These are phyloP conservation scores for Cladosporium cucumerinum DNA, from an alignment of 2,329 filamentous ascomycete genomes.

Conservation along the genomic window DNA sequence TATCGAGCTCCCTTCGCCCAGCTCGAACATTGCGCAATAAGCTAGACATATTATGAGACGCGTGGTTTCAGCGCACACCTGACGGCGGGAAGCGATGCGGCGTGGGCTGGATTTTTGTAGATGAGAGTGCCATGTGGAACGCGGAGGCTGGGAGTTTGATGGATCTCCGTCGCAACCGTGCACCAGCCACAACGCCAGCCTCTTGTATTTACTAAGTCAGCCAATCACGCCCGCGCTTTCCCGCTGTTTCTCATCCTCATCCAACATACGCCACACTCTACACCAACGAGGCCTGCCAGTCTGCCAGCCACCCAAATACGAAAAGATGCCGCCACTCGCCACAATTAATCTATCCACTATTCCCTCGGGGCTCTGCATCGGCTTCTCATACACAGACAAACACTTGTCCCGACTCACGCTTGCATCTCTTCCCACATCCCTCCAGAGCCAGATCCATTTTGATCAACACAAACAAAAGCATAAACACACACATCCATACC, in stretches of 20 bases:
- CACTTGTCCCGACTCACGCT: neutral
- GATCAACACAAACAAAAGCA: neutral
- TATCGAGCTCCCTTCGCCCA: neutral
- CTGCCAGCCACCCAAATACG: conserved; percentile 1
- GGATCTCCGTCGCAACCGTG: neutral
- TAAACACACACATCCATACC: neutral
- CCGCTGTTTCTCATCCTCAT: neutral
- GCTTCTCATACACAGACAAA: neutral
- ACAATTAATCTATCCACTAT: neutral
- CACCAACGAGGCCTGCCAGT: neutral
- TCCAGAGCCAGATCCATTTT: neutral
- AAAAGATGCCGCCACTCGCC: conserved; percentile 1
- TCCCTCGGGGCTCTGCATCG: neutral
- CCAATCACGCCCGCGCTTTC: neutral
- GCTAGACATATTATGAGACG: neutral
- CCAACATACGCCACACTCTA: neutral
- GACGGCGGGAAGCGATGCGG: neutral
- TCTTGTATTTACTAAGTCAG: neutral
- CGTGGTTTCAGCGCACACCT: neutral
- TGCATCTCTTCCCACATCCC: neutral
- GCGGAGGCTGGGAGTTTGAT: neutral
- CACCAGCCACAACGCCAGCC: conserved; percentile 4
- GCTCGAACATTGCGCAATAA: neutral
- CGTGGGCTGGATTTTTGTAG: neutral
- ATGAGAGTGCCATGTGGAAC: neutral